Evolutionary conservation across 306 rosid genomes (phyloP), one percentile per base, ranked within the genome.

Genomic region (Pyrus bretschneideri): DNA sequence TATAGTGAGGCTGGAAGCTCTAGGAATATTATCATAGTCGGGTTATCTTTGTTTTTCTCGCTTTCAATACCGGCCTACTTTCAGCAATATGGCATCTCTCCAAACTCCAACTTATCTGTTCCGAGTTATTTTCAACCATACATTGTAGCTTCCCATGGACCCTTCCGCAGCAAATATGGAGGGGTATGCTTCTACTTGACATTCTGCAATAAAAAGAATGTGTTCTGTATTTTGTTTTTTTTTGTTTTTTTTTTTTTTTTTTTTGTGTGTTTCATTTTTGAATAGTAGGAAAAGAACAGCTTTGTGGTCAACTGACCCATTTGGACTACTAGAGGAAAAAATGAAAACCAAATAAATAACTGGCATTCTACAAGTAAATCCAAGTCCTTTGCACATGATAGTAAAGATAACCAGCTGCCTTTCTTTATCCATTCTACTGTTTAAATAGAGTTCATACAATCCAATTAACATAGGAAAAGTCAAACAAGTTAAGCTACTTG

Each of bases 1-100:
- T 95, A 95, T 42, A 95, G 98, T 77, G 98, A 95, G 89, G 99
- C 99, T 12, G 98, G 99, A 77, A 95, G 99, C 87, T 95, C 99
- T 68, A 97, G 99, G 35, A 95, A 95, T 80, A 88, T 95, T 80
- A 95, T 95, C 85, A 92, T 95, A 25, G 98, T 95, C 23, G 99
- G 99, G 67, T 83, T 95, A 81, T 90, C 99, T 23, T 83, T 95
- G 87, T 95, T 95, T 85, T 82, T 95, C 84, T 91, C 99, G 6
- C 97, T 95, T 74, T 95, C 99, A 21, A 65, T 95, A 72, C 99
- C 99, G 6, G 93, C 99, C 55, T 95, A 95, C 91, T 92, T 91
- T 87, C 99, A 95, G 86, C 99, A 92, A 78, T 95, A 95, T 33
- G 93, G 93, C 83, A 75, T 91, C 75, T 87, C 98, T 76, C 91